Conservation (phyloP, 2,329 filamentous ascomycete genomes). For the Cladophialophora carrionii region DNA sequence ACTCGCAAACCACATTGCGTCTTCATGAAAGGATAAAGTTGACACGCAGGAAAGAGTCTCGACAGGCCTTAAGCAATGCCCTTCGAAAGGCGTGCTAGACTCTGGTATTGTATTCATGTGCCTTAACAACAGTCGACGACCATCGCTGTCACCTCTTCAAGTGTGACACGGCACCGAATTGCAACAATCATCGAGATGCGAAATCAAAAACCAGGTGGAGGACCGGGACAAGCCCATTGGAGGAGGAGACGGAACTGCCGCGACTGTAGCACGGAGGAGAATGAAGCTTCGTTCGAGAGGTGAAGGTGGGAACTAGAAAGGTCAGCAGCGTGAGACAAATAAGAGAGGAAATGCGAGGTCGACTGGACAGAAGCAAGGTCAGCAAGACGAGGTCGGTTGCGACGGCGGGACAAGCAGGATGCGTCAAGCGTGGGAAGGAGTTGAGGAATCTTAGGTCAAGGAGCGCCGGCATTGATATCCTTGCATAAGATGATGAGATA, state of each 20-base stretch:
- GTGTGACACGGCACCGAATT: background rate
- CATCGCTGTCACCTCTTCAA: background rate
- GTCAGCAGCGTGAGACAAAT: constrained; percentile 18
- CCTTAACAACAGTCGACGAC: background rate
- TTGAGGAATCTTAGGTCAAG: constrained; percentile 6
- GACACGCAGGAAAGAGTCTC: background rate
- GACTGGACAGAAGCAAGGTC: background rate
- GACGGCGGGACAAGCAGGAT: constrained; percentile 19
- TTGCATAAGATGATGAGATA: constrained; percentile 23
- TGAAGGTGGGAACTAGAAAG: constrained; percentile 11
- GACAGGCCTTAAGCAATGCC: background rate
- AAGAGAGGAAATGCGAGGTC: constrained; percentile 4
- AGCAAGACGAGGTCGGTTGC: constrained; percentile 3
- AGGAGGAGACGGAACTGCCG: background rate
- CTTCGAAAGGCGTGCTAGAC: background rate
- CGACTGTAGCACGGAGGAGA: constrained; percentile 1
- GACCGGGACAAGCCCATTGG: background rate
- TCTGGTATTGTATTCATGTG: background rate
- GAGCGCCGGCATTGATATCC: constrained; percentile 26
- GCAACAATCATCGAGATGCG: background rate
- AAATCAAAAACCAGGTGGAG: background rate
- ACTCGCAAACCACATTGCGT: background rate
- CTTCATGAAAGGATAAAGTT: background rate
- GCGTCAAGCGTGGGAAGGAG: constrained; percentile 8
- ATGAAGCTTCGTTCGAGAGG: constrained; percentile 1